Base-by-base conservation (phyloP, 805 yeast genomes). In the Candida parachauliodes region DNA sequence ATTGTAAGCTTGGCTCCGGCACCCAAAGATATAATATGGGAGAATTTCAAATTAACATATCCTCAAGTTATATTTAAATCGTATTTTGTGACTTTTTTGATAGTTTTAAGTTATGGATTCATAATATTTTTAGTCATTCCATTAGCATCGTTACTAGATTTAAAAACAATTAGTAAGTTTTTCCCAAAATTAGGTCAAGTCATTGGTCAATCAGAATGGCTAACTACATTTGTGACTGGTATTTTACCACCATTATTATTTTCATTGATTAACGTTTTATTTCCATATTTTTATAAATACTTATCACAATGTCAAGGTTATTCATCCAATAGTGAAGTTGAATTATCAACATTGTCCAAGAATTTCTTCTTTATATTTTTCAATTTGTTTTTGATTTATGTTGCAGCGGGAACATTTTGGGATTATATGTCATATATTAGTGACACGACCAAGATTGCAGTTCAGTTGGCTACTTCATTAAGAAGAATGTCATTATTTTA, bases 381-480 rank as follows among this genome's bases (percentile, higher is more conserved):
- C 59, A 77, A 77, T 49, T 65, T 78, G 60, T 78, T 78, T 43
- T 61, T 77, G 51, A 81, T 78, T 31, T 78, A 77, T 57, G 74
- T 80, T 11, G 67, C 76, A 43, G 74, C 81, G 8, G 83, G 83
- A 34, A 77, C 83, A 0, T 68, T 76, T 39, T 72, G 80, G 59
- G 79, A 77, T 56, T 77, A 75, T 49, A 68, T 76, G 50, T 75
- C 81, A 0, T 62, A 75, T 35, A 62, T 78, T 15, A 66, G 78
- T 18, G 98, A 93, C 52, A 88, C 97, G 1, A 84, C 95, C 1
- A 81, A 85, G 56, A 75, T 91, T 41, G 98, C 98, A 0, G 78
- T 79, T 45, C 88, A 85, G 50, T 65, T 91, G 42, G 97, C 98
- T 0, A 76, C 80, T 18, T 83, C 95, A 0, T 70, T 91, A 42